A percentile compares a stretch with the other conserved stretches of the same genome.
Conservation (phyloP, 306 rosid species). For the Rubus idaeus region DNA sequence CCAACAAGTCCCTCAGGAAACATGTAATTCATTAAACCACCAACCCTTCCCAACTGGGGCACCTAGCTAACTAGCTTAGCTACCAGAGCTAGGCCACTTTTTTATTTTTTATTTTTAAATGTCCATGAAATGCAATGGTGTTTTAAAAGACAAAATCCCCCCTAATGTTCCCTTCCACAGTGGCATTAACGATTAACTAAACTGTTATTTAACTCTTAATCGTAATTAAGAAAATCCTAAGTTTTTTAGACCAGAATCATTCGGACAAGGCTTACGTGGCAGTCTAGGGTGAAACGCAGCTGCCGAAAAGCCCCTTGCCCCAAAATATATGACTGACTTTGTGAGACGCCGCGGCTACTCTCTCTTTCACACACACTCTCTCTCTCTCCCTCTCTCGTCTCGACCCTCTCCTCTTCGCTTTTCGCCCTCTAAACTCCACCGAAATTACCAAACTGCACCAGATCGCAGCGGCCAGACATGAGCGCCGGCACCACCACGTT, state of each 20-base stretch:
- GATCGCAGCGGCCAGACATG: conserved; percentile 45
- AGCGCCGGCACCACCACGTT: conserved; percentile 43
- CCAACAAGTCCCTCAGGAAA: not conserved
- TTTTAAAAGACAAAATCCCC: not conserved
- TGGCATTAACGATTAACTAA: not conserved
- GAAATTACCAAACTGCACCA: conserved; percentile 18
- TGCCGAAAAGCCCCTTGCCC: conserved; percentile 41
- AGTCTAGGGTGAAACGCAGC: conserved; percentile 82
- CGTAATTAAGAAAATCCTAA: not conserved
- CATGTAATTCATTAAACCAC: not conserved
- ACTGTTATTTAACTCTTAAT: not conserved
- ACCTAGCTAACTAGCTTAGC: not conserved
- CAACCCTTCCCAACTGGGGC: not conserved
- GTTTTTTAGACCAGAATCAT: conserved; percentile 48
- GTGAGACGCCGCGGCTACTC: conserved; percentile 17
- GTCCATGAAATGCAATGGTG: too few species aligned
- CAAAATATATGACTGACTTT: conserved; percentile 1
- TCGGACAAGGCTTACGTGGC: conserved; percentile 73
- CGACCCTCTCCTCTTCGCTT: not conserved
- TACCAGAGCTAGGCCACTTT: too few species aligned
- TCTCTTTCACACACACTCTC: conserved; percentile 16
- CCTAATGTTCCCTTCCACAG: not conserved
- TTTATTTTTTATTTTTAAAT: too few species aligned
- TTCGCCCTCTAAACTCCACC: conserved; percentile 16
- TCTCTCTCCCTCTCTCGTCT: conserved; percentile 9